phyloP scores from a whole-genome alignment of 2,329 filamentous ascomycete genomes.

The Myriosclerotinia curreyana region DNA sequence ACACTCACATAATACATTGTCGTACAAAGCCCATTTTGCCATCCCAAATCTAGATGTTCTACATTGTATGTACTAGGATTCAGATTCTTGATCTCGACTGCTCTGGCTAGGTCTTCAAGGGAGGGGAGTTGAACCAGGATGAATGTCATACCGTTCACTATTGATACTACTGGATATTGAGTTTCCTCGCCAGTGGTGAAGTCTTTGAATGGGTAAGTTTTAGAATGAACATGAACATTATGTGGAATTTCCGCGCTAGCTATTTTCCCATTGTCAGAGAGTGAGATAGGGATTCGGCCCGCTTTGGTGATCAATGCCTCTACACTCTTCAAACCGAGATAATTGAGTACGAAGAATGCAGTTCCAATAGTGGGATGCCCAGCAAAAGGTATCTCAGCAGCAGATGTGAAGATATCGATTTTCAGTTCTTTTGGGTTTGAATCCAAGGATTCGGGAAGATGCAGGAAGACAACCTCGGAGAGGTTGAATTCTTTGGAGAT shows the following conservation, averaged over 20 bases:
- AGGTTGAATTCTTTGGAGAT: constrained; percentile 63
- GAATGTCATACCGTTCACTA: constrained; percentile 74
- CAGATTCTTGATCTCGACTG: constrained; percentile 35
- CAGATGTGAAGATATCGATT: constrained; percentile 59
- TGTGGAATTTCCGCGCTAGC: constrained; percentile 65
- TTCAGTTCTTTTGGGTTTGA: constrained; percentile 35
- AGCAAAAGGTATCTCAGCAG: constrained; percentile 57
- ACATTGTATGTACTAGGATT: constrained; percentile 36
- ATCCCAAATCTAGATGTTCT: constrained; percentile 32
- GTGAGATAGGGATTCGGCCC: constrained; percentile 51
- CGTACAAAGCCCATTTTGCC: constrained; percentile 27
- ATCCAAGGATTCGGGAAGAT: constrained; percentile 40
- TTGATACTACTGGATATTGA: constrained; percentile 52
- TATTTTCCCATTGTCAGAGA: constrained; percentile 42
- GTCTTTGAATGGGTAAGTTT: constrained; percentile 39
- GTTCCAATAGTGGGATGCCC: constrained; percentile 61
- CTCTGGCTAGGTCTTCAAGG: constrained; percentile 47
- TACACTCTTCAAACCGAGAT: constrained; percentile 16
- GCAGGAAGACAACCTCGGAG: constrained; percentile 62
- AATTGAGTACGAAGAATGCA: constrained; percentile 46
- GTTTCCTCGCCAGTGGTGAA: neutral
- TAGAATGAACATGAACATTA: constrained; percentile 58
- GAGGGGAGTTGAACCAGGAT: constrained; percentile 60
- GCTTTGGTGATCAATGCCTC: constrained; percentile 51
- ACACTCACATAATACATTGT: constrained; percentile 36